These are phyloP conservation scores for Kodamaea hsintzibuensis DNA, from an alignment of 805 yeast genomes.

Conservation along the genomic window DNA sequence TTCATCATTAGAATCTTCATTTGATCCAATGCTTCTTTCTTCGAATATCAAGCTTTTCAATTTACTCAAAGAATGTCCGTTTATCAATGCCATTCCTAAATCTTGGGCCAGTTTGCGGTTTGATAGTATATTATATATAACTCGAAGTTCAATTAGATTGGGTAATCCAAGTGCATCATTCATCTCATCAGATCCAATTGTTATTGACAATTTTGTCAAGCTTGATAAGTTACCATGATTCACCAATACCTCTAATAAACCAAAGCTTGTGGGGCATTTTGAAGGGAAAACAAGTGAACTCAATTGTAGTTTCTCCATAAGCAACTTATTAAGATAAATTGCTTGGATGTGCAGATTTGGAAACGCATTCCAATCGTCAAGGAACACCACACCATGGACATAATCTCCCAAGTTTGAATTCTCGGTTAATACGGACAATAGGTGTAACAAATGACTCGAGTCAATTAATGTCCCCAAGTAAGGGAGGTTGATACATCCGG, in stretches of 20 bases:
- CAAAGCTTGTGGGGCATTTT: not conserved
- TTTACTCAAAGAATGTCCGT: conserved; percentile 2
- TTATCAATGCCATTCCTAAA: conserved; percentile 1
- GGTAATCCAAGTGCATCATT: not conserved
- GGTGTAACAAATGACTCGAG: conserved; percentile 10
- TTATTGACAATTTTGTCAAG: not conserved
- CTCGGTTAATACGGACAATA: conserved; percentile 14
- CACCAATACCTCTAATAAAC: not conserved
- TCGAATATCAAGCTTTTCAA: not conserved
- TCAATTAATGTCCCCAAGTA: conserved; percentile 22
- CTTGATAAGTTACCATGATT: not conserved
- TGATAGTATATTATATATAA: not conserved
- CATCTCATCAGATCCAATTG: not conserved
- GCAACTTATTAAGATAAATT: not conserved
- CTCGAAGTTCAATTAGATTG: not conserved
- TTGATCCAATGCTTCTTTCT: not conserved
- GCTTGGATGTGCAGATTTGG: conserved; percentile 4
- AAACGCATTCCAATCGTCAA: conserved; percentile 7
- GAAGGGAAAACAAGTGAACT: conserved; percentile 4
- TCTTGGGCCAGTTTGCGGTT: not conserved
- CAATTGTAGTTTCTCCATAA: not conserved
- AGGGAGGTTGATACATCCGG: conserved; percentile 7
- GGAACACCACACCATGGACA: conserved; percentile 12
- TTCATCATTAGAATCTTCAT: not conserved
- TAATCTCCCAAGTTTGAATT: conserved; percentile 15